Evolutionary conservation across 2,329 filamentous ascomycete species (phyloP).

Genomic region (Aspergillus sp.): DNA sequence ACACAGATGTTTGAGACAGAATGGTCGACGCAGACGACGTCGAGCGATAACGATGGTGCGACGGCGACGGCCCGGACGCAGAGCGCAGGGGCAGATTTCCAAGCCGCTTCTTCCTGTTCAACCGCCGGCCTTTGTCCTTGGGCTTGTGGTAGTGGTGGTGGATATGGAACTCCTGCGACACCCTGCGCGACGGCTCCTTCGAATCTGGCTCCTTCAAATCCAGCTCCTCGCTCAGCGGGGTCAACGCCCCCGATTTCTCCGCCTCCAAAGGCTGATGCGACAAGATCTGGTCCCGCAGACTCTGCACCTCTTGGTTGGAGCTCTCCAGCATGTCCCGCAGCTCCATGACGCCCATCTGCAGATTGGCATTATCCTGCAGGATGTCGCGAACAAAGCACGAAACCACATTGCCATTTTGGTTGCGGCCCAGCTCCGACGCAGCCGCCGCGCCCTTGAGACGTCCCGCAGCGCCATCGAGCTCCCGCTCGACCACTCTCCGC

Average conservation of each 20-base stretch:
- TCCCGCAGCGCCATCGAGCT: conserved; percentile 69
- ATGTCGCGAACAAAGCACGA: conserved; percentile 94
- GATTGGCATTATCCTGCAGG: conserved; percentile 84
- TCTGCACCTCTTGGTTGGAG: conserved; percentile 90
- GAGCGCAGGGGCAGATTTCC: conserved; percentile 45
- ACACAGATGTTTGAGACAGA: conserved; percentile 55
- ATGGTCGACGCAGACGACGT: conserved; percentile 47
- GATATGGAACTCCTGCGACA: conserved; percentile 73
- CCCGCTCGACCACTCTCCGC: conserved; percentile 69
- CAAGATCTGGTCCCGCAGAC: conserved; percentile 68
- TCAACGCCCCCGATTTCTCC: conserved; percentile 24
- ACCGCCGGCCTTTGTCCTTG: conserved; percentile 49
- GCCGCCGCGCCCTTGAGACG: conserved; percentile 74
- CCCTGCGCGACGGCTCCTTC: too few relatives aligned
- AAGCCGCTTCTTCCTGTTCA: conserved; percentile 62
- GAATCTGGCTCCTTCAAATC: conserved; percentile 41
- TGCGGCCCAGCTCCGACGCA: conserved; percentile 52
- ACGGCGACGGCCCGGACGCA: conserved; percentile 16
- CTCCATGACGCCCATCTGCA: conserved; percentile 87
- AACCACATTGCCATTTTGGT: conserved; percentile 61
- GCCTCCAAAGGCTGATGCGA: conserved; percentile 60
- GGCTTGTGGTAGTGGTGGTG: conserved; percentile 86
- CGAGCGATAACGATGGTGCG: conserved; percentile 26
- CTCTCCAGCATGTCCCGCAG: conserved; percentile 79
- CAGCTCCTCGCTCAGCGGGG: conserved; percentile 64